Base-by-base conservation (phyloP, 2,329 filamentous ascomycete species). In the Curvularia eragrostidis region DNA sequence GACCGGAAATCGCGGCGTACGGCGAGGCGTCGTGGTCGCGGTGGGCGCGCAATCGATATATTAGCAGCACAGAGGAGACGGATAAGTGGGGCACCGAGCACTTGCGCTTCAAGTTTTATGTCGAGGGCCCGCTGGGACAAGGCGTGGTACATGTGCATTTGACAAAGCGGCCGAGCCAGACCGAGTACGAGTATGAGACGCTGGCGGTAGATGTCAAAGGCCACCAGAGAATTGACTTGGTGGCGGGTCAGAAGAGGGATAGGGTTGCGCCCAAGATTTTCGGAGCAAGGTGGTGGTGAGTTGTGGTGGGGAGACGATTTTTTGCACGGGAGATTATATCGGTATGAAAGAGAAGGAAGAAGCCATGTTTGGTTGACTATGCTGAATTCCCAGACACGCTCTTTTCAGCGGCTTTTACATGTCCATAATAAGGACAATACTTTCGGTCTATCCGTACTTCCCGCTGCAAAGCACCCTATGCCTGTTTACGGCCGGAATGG, bases 11-110 rank as follows among this genome's bases (percentile, higher is more conserved):
- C 56, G 83, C 82, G 21, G 92, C 93, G 0, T 91, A 89, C 75
- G 94, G 94, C 38, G 91, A 97, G 65, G 85, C 88, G 58, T 93
- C 90, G 1, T 84, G 82, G 75, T 95, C 89, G 75, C 91, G 91
- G 71, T 97, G 92, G 92, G 88, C 90, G 21, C 78, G 85, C 54
- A 86, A 86, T 58, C 78, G 86, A 56, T 82, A 81, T 19, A 82
- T 88, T 64, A 82, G 83, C 67, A 89, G 89, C 1, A 87, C 84
- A 0, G 80, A 86, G 21, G 86, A 86, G 60, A 91, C 84, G 6
- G 93, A 97, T 72, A 80, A 83, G 10, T 83, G 87, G 60, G 93
- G 93, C 4, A 88, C 87, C 19, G 89, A 96, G 62, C 93, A 97
- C 75, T 75, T 97, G 62, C 80, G 87, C 62, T 92, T 97, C 85